phyloP scores from a whole-genome alignment of 768 basidiomycete species.

The Boletus coccyginus region DNA sequence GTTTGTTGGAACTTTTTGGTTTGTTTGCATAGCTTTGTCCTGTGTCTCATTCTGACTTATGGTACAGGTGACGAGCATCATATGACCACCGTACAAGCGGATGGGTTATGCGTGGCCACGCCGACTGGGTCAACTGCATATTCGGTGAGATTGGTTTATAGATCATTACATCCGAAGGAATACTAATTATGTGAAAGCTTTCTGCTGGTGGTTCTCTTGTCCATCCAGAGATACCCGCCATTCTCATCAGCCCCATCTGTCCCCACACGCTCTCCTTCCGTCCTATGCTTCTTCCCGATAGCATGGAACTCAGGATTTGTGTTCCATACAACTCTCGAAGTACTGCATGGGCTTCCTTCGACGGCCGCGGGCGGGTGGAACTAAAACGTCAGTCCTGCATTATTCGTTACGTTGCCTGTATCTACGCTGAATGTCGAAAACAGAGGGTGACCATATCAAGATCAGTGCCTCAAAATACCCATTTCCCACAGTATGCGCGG shows the following conservation, averaged over 20 bases:
- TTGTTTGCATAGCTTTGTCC: constrained; percentile 27
- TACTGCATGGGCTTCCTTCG: constrained; percentile 99
- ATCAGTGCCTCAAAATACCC: constrained; percentile 96
- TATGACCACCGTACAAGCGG: constrained; percentile 98
- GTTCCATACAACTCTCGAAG: constrained; percentile 99
- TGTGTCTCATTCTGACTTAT: constrained; percentile 2
- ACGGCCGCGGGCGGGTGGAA: constrained; percentile 95
- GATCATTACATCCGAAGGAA: not conserved
- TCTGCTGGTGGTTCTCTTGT: constrained; percentile 98
- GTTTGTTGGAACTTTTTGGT: constrained; percentile 95
- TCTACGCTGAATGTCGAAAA: constrained; percentile 5
- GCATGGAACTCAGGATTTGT: constrained; percentile 96
- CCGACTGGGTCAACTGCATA: constrained; percentile 99
- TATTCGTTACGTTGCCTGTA: not conserved
- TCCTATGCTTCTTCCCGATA: constrained; percentile 97
- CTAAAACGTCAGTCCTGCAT: constrained; percentile 73
- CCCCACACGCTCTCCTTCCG: constrained; percentile 98
- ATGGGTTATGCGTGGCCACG: constrained; percentile 91
- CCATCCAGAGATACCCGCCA: constrained; percentile 95
- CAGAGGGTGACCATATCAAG: constrained; percentile 99
- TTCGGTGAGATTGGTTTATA: constrained; percentile 55
- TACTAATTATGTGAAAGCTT: constrained; percentile 42
- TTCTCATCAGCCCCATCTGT: constrained; percentile 96
- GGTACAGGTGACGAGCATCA: constrained; percentile 94
- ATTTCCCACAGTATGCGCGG: constrained; percentile 97